These are phyloP conservation scores for Cenococcum geophilum DNA, from an alignment of 495 filamentous ascomycete genomes.

Conservation along the genomic window DNA sequence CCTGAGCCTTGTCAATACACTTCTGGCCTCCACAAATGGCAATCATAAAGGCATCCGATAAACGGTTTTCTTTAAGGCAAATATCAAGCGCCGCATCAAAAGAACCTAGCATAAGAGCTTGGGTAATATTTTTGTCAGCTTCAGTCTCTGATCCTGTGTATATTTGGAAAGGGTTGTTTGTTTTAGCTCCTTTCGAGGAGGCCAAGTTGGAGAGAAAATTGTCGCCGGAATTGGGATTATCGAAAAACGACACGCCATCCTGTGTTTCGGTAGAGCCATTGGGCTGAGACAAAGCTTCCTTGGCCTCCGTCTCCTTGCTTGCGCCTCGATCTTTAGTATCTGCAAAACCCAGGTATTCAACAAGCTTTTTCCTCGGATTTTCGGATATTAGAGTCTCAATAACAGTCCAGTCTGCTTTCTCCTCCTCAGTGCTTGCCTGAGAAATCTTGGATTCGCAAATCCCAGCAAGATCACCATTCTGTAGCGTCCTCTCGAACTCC, in stretches of 20 bases:
- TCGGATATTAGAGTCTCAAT: slow-evolving; percentile 80
- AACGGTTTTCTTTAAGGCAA: slow-evolving; percentile 76
- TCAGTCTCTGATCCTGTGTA: slow-evolving; percentile 71
- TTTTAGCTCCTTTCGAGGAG: slow-evolving; percentile 70
- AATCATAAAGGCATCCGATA: slow-evolving; percentile 97
- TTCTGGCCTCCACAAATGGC: slow-evolving; percentile 93
- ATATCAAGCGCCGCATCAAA: slow-evolving; percentile 88
- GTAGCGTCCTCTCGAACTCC: slow-evolving; percentile 76
- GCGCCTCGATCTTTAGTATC: slow-evolving; percentile 49
- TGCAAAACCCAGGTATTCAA: slow-evolving; percentile 81
- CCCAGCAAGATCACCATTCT: slow-evolving; percentile 64
- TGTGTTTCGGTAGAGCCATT: slow-evolving; percentile 45
- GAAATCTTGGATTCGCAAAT: slow-evolving; percentile 77
- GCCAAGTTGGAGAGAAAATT: slow-evolving; percentile 73
- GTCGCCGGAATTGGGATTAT: slow-evolving; percentile 66
- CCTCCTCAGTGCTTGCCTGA: slow-evolving; percentile 71
- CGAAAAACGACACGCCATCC: slow-evolving; percentile 65
- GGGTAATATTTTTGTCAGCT: slow-evolving; percentile 81
- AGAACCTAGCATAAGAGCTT: slow-evolving; percentile 75
- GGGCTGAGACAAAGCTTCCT: slow-evolving; percentile 34
- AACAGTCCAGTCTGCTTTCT: slow-evolving; percentile 92
- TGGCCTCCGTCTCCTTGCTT: slow-evolving; percentile 22
- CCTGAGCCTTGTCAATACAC: slow-evolving; percentile 89
- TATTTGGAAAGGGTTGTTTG: slow-evolving; percentile 82
- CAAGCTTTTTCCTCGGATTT: slow-evolving; percentile 71